phyloP scores from a whole-genome alignment of 106 monocot species.

The Apostasia ramifera region DNA sequence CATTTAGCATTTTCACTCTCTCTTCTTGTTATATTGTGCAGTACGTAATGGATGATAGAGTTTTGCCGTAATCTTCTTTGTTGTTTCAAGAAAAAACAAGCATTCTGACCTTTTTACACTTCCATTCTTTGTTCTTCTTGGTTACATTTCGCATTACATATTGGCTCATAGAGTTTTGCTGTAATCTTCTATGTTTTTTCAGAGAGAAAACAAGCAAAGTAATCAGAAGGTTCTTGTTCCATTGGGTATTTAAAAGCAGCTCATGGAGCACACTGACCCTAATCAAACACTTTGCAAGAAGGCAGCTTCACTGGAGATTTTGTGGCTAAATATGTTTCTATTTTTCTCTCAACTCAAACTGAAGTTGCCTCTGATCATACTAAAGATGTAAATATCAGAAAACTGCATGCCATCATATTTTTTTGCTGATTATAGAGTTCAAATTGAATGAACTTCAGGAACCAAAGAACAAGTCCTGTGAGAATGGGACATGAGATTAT shows the following conservation, averaged over 20 bases:
- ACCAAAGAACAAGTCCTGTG: too few relatives aligned
- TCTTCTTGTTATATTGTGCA: background rate
- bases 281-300: background rate
- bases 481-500: too few relatives aligned
- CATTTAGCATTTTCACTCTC: background rate
- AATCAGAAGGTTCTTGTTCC: background rate
- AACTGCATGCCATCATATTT: background rate
- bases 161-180: background rate
- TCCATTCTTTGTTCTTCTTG: background rate
- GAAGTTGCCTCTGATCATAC: too few relatives aligned
- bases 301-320: background rate
- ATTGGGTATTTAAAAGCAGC: background rate
- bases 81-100: background rate
- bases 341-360: background rate
- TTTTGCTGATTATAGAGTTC: background rate
- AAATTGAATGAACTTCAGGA: too few relatives aligned
- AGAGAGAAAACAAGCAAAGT: constrained; percentile 40
- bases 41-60: too few relatives aligned
- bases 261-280: background rate
- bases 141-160: background rate
- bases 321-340: background rate
- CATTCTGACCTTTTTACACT: background rate
- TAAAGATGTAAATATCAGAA: background rate
- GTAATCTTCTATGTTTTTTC: constrained; percentile 11
- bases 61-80: background rate